phyloP scores from a whole-genome alignment of 140 eudicot species.

The Eryngium alpinum region DNA sequence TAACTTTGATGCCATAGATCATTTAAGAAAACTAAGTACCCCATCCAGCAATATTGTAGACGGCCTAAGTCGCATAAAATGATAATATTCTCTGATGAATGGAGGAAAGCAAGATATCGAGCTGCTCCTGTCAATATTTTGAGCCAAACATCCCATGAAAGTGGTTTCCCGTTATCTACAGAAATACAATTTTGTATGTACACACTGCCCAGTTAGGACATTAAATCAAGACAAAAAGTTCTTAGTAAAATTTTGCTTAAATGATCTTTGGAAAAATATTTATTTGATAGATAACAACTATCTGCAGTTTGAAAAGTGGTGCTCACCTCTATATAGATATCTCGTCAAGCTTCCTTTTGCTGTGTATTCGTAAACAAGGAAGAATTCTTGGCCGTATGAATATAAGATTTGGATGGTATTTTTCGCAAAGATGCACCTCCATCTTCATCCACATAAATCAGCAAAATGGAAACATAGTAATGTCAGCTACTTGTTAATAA shows the following conservation, averaged over 20 bases:
- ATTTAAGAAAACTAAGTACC: slow-evolving; percentile 1
- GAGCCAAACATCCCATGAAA: slow-evolving; percentile 16
- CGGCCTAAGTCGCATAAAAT: not conserved
- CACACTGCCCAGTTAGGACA: not conserved
- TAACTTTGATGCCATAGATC: not conserved
- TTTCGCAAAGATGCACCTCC: slow-evolving; percentile 19
- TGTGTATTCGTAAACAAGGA: slow-evolving; percentile 23
- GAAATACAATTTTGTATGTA: not conserved
- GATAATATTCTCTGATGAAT: not conserved
- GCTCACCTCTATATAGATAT: slow-evolving; percentile 17
- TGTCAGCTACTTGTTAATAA: not conserved
- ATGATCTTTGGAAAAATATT: too few species aligned
- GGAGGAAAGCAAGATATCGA: slow-evolving; percentile 12
- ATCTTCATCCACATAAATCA: slow-evolving; percentile 15
- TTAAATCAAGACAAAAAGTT: not conserved
- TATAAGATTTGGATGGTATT: slow-evolving; percentile 22
- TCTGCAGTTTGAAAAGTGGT: not conserved
- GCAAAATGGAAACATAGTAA: not conserved
- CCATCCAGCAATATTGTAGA: slow-evolving; percentile 20
- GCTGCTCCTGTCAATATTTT: slow-evolving; percentile 16
- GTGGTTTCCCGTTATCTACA: not conserved
- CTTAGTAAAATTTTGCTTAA: not conserved
- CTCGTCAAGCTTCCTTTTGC: slow-evolving; percentile 12
- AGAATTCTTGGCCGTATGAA: slow-evolving; percentile 5
- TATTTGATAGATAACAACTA: too few species aligned